These are phyloP conservation scores for Cardiospermum halicacabum DNA, from an alignment of 345 rosid species.

Conservation along the genomic window DNA sequence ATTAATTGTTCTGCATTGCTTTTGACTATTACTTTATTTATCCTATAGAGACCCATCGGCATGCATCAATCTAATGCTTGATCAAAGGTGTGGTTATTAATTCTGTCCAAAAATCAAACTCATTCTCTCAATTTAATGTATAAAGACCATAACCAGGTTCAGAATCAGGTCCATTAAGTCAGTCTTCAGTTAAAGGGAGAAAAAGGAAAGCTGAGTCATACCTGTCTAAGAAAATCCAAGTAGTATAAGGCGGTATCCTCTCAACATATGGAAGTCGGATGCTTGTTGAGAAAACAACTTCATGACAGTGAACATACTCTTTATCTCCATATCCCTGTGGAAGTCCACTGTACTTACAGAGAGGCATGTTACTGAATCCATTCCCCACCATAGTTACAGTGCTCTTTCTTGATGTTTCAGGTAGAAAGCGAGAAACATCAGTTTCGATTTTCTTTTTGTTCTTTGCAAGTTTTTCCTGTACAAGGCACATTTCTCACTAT, in stretches of 20 bases:
- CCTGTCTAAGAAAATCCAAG: slow-evolving; percentile 98
- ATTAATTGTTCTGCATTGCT: background rate
- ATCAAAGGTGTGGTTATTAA: background rate
- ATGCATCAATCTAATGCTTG: background rate
- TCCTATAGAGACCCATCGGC: background rate
- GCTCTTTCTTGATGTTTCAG: slow-evolving; percentile 40
- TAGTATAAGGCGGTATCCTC: slow-evolving; percentile 86
- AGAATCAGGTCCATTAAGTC: slow-evolving; percentile 7
- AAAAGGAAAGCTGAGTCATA: slow-evolving; percentile 22
- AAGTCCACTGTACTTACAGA: slow-evolving; percentile 52
- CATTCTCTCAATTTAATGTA: background rate
- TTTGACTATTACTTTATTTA: background rate
- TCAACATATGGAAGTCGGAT: slow-evolving; percentile 55
- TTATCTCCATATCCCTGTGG: slow-evolving; percentile 55
- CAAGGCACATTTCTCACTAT: slow-evolving; percentile 1
- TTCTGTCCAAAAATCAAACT: background rate
- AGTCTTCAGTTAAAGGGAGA: background rate
- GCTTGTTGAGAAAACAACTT: slow-evolving; percentile 41
- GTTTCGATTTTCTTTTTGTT: slow-evolving; percentile 55
- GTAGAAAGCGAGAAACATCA: slow-evolving; percentile 36
- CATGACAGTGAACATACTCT: slow-evolving; percentile 59
- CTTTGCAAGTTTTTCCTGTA: slow-evolving; percentile 65
- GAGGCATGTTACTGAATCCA: slow-evolving; percentile 41
- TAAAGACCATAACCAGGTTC: slow-evolving; percentile 1
- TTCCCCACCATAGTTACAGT: slow-evolving; percentile 19